phyloP scores from a whole-genome alignment of 2,329 filamentous ascomycete genomes.

The Sporothrix pseudoabietina region DNA sequence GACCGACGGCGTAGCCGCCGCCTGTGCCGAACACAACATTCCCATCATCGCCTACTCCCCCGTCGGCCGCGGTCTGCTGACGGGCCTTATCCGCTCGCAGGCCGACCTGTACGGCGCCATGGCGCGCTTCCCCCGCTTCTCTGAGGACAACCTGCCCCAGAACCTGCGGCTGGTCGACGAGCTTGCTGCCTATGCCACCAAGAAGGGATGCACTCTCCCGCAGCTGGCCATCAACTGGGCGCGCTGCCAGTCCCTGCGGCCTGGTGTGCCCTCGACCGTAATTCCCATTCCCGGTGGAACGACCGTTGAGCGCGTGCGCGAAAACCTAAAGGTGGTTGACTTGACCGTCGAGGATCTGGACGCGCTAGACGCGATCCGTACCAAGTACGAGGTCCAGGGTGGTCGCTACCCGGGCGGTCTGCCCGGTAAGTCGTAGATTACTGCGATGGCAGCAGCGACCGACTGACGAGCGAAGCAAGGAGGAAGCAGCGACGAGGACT shows the following conservation, averaged over 20 bases:
- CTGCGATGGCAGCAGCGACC: background rate
- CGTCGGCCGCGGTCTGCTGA: constrained; percentile 44
- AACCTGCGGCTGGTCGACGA: constrained; percentile 54
- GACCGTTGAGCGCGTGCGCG: constrained; percentile 47
- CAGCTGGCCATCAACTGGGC: constrained; percentile 62
- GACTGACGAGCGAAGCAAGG: too few relatives aligned
- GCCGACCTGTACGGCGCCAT: constrained; percentile 11
- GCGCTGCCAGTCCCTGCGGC: constrained; percentile 45
- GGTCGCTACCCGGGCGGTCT: constrained; percentile 28
- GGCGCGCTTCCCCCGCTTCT: constrained; percentile 49
- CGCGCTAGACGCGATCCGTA: constrained; percentile 42
- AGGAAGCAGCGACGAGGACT: background rate
- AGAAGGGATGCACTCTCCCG: constrained; percentile 52
- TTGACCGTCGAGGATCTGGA: constrained; percentile 45
- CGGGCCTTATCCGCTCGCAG: constrained; percentile 17
- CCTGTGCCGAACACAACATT: constrained; percentile 56
- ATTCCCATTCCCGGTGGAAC: constrained; percentile 51
- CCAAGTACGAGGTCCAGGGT: constrained; percentile 30
- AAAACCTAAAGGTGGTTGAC: constrained; percentile 49
- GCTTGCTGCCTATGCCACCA: constrained; percentile 50
- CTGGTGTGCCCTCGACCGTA: constrained; percentile 48
- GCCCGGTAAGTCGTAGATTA: constrained; percentile 18
- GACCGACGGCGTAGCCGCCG: constrained; percentile 53
- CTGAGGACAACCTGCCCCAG: constrained; percentile 53
- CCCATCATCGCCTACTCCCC: constrained; percentile 62